Conservation (phyloP, 2,329 filamentous ascomycete genomes). For the Microdochium nivale region DNA sequence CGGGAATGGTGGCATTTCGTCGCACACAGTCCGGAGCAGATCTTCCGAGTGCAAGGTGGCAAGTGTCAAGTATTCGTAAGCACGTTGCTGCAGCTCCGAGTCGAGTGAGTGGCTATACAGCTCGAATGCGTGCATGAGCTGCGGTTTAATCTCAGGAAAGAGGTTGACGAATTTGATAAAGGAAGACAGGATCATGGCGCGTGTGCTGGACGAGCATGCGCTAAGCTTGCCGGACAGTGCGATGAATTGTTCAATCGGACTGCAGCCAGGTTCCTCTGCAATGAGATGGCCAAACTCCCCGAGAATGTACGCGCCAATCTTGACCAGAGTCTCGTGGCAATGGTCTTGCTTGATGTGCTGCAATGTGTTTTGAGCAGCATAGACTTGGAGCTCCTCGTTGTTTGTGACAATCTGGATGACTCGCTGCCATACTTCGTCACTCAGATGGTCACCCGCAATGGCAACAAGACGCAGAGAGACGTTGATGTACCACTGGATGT, state of each 20-base stretch:
- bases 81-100: slow-evolving; percentile 89
- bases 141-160: slow-evolving; percentile 96
- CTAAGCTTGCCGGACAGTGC: slow-evolving; percentile 86
- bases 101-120: slow-evolving; percentile 92
- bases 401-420: slow-evolving; percentile 99
- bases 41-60: slow-evolving; percentile 84
- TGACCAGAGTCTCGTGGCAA: slow-evolving; percentile 94
- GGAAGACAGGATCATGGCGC: slow-evolving; percentile 88
- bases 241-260: slow-evolving; percentile 94
- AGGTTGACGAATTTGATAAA: slow-evolving; percentile 98
- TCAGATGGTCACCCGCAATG: slow-evolving; percentile 96
- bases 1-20: slow-evolving; percentile 98
- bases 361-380: slow-evolving; percentile 87
- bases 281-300: slow-evolving; percentile 97
- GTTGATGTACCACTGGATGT: slow-evolving; percentile 99
- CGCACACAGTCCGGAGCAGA: slow-evolving; percentile 83
- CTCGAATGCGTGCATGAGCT: slow-evolving; percentile 82
- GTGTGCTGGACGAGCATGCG: slow-evolving; percentile 78
- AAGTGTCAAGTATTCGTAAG: slow-evolving; percentile 87
- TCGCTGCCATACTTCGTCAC: slow-evolving; percentile 97
- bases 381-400: slow-evolving; percentile 95
- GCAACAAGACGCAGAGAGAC: slow-evolving; percentile 90
- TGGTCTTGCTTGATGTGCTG: slow-evolving; percentile 88
- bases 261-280: slow-evolving; percentile 84
- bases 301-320: slow-evolving; percentile 92